Conservation (phyloP, 1,139 yeast species). For the Nakaseomyces nivariensis region DNA sequence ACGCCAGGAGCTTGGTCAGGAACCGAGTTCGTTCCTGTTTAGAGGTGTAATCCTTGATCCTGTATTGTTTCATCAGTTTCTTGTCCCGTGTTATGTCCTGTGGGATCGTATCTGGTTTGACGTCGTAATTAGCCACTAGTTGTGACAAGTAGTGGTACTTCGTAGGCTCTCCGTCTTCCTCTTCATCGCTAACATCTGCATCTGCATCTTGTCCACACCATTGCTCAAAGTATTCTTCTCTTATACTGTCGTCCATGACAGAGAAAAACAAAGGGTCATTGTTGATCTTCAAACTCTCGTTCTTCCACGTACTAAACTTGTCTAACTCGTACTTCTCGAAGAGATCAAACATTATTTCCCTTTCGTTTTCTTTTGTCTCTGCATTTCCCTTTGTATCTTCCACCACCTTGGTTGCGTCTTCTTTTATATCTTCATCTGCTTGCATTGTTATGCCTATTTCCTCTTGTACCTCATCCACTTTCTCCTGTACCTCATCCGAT, state of each 20-base stretch:
- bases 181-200: conserved; percentile 8
- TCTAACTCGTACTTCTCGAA: conserved; percentile 16
- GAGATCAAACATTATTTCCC: conserved; percentile 10
- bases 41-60: conserved; percentile 16
- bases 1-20: conserved; percentile 20
- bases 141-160: conserved; percentile 27
- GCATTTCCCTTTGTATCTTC: no score
- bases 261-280: conserved; percentile 17
- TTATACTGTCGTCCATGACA: conserved; percentile 13
- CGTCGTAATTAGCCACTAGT: conserved; percentile 20
- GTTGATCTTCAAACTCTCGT: conserved; percentile 16
- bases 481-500: no score
- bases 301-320: conserved; percentile 24
- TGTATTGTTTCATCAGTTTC: conserved; percentile 19
- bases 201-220: conserved; percentile 19
- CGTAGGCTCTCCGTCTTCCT: conserved; percentile 19
- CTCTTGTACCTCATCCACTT: not conserved
- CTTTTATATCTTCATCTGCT: no score
- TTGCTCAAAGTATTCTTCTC: conserved; percentile 21
- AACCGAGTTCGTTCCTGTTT: conserved; percentile 19
- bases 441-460: not conserved
- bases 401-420: no score
- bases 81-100: conserved; percentile 21
- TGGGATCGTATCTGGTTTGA: conserved; percentile 17
- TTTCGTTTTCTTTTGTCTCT: not conserved